These are phyloP conservation scores for Colletotrichum gloeosporioides DNA, from an alignment of 2,329 filamentous ascomycete genomes.

Conservation along the genomic window DNA sequence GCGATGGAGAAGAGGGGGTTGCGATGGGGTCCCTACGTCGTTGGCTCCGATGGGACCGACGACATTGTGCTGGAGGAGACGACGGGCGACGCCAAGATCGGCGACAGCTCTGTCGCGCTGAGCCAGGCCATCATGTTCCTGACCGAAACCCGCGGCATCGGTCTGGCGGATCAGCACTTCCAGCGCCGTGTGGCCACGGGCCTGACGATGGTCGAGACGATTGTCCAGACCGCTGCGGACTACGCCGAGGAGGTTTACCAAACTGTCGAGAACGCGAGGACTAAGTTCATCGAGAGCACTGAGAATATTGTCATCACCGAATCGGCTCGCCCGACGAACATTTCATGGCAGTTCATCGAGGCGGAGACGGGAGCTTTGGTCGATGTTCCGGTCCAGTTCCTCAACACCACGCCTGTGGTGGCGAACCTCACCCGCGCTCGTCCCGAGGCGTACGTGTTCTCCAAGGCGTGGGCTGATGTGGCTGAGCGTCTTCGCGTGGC, in stretches of 20 bases:
- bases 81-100: slow-evolving; percentile 33
- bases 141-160: slow-evolving; percentile 34
- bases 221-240: slow-evolving; percentile 33
- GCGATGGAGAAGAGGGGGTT: slow-evolving; percentile 32
- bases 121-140: slow-evolving; percentile 34
- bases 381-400: slow-evolving; percentile 30
- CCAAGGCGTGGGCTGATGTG: slow-evolving; percentile 30
- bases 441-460: slow-evolving; percentile 34
- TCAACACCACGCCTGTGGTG: slow-evolving; percentile 29
- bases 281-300: slow-evolving; percentile 29
- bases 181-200: slow-evolving; percentile 32
- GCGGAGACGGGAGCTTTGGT: slow-evolving; percentile 29
- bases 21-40: slow-evolving; percentile 34
- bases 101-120: slow-evolving; percentile 32
- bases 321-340: slow-evolving; percentile 21
- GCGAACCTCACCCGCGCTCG: slow-evolving; percentile 35
- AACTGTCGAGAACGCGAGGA: slow-evolving; percentile 29
- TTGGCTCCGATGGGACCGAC: slow-evolving; percentile 19
- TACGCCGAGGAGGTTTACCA: slow-evolving; percentile 29
- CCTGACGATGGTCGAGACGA: slow-evolving; percentile 29
- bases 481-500: slow-evolving; percentile 28
- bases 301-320: slow-evolving; percentile 35
- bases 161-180: slow-evolving; percentile 34
- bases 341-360: slow-evolving; percentile 31
- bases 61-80: slow-evolving; percentile 28